A percentile compares a stretch with the other conserved stretches of the same genome.
These are phyloP conservation scores for Crithidia brevicula DNA, from an alignment of 208 protist genomes.

Conservation along the genomic window DNA sequence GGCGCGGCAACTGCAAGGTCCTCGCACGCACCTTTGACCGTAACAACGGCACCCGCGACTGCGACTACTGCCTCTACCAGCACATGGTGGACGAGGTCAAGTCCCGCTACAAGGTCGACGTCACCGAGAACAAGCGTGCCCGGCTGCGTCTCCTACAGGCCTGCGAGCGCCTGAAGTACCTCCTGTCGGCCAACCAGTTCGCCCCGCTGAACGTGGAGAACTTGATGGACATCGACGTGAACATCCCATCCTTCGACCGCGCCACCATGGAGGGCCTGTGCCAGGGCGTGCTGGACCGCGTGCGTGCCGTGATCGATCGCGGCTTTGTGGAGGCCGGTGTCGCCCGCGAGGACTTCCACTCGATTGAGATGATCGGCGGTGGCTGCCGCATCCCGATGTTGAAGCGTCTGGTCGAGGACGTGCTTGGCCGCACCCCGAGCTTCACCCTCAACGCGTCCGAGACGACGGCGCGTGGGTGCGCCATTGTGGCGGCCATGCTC, in stretches of 20 bases:
- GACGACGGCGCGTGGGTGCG: slow-evolving; percentile 83
- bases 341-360: slow-evolving; percentile 54
- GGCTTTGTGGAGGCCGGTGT: slow-evolving; percentile 65
- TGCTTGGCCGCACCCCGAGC: slow-evolving; percentile 62
- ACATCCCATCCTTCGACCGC: slow-evolving; percentile 81
- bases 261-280: slow-evolving; percentile 74
- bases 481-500: slow-evolving; percentile 88
- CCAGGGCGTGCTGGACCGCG: slow-evolving; percentile 45
- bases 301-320: slow-evolving; percentile 58
- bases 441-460: slow-evolving; percentile 93
- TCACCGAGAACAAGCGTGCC: slow-evolving; percentile 81
- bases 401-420: slow-evolving; percentile 72
- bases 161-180: slow-evolving; percentile 91
- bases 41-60: slow-evolving; percentile 82
- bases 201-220: slow-evolving; percentile 90
- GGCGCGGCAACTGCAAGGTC: slow-evolving; percentile 82
- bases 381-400: slow-evolving; percentile 90
- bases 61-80: slow-evolving; percentile 84
- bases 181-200: slow-evolving; percentile 86
- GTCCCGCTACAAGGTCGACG: slow-evolving; percentile 90
- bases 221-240: slow-evolving; percentile 93
- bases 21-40: slow-evolving; percentile 80
- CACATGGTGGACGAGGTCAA: slow-evolving; percentile 80
- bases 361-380: slow-evolving; percentile 93
- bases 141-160: slow-evolving; percentile 80